Evolutionary conservation across 345 rosid genomes (phyloP).

Genomic region (Eucalyptus curtisii): DNA sequence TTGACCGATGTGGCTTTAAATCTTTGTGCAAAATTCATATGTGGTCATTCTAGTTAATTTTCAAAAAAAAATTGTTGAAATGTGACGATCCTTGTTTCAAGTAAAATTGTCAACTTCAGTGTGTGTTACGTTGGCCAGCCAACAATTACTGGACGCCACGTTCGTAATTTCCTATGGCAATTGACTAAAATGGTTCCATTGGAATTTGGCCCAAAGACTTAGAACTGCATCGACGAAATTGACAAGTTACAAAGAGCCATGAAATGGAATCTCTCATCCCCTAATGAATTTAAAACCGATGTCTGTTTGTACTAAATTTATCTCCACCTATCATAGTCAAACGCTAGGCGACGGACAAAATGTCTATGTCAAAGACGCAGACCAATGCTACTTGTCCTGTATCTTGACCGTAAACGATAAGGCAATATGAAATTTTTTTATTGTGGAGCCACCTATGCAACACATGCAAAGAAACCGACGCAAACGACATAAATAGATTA

Average conservation of each 20-base stretch:
- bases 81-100: not conserved
- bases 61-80: not conserved
- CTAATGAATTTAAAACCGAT: not conserved
- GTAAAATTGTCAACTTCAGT: not conserved
- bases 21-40: too few relatives aligned
- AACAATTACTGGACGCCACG: not conserved
- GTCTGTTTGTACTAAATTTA: too few relatives aligned
- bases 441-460: too few relatives aligned
- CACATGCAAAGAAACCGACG: too few relatives aligned
- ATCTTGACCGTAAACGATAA: not conserved
- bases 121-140: not conserved
- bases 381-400: not conserved
- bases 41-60: too few relatives aligned
- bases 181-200: not conserved
- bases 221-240: accelerated
- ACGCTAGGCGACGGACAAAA: not conserved
- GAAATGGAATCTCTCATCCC: not conserved
- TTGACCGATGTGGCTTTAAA: too few relatives aligned
- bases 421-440: not conserved
- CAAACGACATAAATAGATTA: not conserved
- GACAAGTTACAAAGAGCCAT: not conserved
- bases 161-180: not conserved
- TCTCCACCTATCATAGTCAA: not conserved
- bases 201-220: not conserved
- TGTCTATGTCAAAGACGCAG: not conserved